Evolutionary conservation across 2,329 filamentous ascomycete species (phyloP).

Genomic region (Venturia pyrina): DNA sequence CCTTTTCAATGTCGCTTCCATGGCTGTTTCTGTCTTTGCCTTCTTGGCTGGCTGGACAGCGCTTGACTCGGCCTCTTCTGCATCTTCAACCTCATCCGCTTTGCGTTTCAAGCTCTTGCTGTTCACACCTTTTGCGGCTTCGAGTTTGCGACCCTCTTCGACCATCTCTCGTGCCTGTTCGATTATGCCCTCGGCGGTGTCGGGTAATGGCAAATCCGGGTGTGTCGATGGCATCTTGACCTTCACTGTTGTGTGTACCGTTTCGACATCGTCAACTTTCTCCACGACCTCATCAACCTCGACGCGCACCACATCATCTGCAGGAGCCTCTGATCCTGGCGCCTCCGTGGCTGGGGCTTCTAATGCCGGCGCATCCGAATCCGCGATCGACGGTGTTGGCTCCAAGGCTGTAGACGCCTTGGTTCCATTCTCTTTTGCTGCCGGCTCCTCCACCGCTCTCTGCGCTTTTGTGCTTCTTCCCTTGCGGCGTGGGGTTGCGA

Average conservation of each 20-base stretch:
- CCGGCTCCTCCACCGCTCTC: slow-evolving; percentile 23
- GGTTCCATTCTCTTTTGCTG: slow-evolving; percentile 29
- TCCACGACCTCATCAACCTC: slow-evolving; percentile 57
- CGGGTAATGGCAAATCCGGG: slow-evolving; percentile 59
- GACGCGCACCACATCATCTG: slow-evolving; percentile 50
- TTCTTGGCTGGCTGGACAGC: slow-evolving; percentile 52
- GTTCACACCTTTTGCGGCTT: slow-evolving; percentile 22
- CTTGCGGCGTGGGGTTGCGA: slow-evolving; percentile 31
- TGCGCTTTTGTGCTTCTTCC: slow-evolving; percentile 13
- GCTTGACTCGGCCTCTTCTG: slow-evolving; percentile 32
- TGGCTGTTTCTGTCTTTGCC: slow-evolving; percentile 45
- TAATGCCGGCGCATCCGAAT: neutral
- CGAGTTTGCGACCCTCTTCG: slow-evolving; percentile 51
- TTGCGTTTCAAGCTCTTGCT: slow-evolving; percentile 26
- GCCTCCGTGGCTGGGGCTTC: slow-evolving; percentile 14
- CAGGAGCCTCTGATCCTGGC: neutral
- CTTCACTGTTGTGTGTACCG: slow-evolving; percentile 62
- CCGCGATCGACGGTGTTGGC: slow-evolving; percentile 4
- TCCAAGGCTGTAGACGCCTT: slow-evolving; percentile 3
- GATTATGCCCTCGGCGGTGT: slow-evolving; percentile 75
- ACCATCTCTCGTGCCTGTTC: slow-evolving; percentile 84
- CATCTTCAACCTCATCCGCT: slow-evolving; percentile 48
- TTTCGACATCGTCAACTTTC: slow-evolving; percentile 50
- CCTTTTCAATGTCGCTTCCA: slow-evolving; percentile 72
- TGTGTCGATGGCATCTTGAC: slow-evolving; percentile 62